Evolutionary conservation across 106 monocot species (phyloP), one percentile per base, ranked within the genome.

Genomic region (Vanilla planifolia): DNA sequence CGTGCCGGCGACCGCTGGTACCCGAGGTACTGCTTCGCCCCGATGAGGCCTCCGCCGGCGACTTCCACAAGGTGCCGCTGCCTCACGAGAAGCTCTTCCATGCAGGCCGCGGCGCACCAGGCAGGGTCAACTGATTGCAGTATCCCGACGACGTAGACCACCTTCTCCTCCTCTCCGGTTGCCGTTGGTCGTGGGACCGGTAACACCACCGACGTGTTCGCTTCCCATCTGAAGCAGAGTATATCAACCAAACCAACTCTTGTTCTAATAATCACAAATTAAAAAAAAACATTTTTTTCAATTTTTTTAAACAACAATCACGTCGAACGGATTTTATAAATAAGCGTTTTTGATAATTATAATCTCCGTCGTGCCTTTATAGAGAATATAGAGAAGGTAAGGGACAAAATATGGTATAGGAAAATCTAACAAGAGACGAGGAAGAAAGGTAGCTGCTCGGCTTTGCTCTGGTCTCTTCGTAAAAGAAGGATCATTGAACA

Each of bases 141-240:
- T 37, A 92, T 36, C 3, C 88, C 88, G 0, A 92, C 84, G 2
- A 71, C 73, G 40, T 88, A 92, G 25, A 88, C 33, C 13, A 88
- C 76, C 48, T 50, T 60, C 30, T 77, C 81, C 14, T 26, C 37
- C 26, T 28, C 57, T 2, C 34, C 32, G 4, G 33, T 2, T 19
- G 34, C 20, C 57, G 21, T 2, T 10, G 29, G 32, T 10, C 37
- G 5, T 4, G 32, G 0, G 28, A 78, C 80, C 32, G 87, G 92
- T 4, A 92, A 47, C 43, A 92, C 80, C 0, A 67, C 84, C 20
- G 92, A 92, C 9, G 73, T 73, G 67, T 92, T 88, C 32, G 53
- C 33, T 35, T 79, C 73, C 92, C 92, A 92, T 66, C 92, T 92
- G 87, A 5, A n/a, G n/a, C n/a, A n/a, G n/a, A n/a, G n/a, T n/a